Evolutionary conservation across 495 filamentous ascomycete species (phyloP).

Genomic region (Podospora appendiculata): DNA sequence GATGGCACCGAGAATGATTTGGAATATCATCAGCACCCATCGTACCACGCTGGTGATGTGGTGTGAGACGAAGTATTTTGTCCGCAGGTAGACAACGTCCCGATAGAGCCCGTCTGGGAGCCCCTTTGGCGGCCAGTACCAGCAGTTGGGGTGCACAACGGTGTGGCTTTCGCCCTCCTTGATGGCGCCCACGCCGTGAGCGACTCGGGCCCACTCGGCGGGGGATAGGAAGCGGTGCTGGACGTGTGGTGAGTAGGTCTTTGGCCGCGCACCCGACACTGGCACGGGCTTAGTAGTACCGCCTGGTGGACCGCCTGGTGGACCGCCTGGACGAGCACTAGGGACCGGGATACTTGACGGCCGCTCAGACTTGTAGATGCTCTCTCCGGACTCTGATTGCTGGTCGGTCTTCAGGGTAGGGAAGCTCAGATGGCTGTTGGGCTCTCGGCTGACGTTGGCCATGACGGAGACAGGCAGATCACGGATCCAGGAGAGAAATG

Average conservation of each 20-base stretch:
- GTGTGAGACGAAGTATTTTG: constrained; percentile 31
- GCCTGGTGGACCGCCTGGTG: background rate
- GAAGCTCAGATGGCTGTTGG: constrained; percentile 7
- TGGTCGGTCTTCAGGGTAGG: constrained; percentile 4
- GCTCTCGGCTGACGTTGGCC: constrained; percentile 7
- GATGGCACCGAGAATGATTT: constrained; percentile 35
- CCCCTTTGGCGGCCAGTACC: constrained; percentile 37
- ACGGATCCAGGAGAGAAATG: background rate
- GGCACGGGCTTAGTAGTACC: background rate
- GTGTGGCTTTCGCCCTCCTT: constrained; percentile 33
- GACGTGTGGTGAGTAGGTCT: background rate
- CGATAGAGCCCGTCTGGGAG: constrained; percentile 36
- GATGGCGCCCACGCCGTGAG: constrained; percentile 38
- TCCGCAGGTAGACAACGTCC: constrained; percentile 32
- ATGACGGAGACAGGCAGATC: background rate
- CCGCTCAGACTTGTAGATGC: constrained; percentile 17
- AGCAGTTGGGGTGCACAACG: constrained; percentile 31
- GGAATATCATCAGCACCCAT: constrained; percentile 36
- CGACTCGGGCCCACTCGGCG: constrained; percentile 36
- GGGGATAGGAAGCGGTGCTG: constrained; percentile 31
- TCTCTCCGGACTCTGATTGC: constrained; percentile 10
- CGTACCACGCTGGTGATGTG: constrained; percentile 22
- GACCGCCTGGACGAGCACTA: constrained; percentile 1
- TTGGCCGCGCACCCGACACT: background rate
- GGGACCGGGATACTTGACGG: constrained; percentile 18